phyloP scores from a whole-genome alignment of 2,329 filamentous ascomycete species.

The Scedosporium boydii region DNA sequence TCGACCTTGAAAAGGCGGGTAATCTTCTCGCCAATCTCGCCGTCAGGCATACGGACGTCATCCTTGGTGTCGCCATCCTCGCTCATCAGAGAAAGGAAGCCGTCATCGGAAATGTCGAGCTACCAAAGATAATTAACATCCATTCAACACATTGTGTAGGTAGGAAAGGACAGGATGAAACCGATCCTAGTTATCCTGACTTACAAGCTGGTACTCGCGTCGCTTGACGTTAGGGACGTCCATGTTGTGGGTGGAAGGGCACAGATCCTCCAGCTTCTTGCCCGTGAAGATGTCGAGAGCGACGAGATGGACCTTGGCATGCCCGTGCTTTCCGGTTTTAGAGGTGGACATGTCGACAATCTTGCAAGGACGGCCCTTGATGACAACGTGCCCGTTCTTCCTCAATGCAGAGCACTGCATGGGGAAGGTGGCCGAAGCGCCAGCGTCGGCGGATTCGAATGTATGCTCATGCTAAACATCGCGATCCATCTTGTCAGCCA shows the following conservation, averaged over 20 bases:
- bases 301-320: constrained; percentile 99
- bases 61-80: constrained; percentile 83
- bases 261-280: constrained; percentile 99
- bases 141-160: background rate
- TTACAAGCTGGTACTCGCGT: constrained; percentile 88
- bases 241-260: constrained; percentile 96
- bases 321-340: constrained; percentile 99
- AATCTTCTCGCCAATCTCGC: constrained; percentile 83
- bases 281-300: constrained; percentile 98
- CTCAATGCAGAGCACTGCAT: constrained; percentile 99
- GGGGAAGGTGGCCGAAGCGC: constrained; percentile 86
- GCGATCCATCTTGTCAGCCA: background rate
- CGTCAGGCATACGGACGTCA: constrained; percentile 87
- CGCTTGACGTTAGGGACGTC: constrained; percentile 91
- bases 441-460: constrained; percentile 94
- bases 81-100: constrained; percentile 88
- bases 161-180: background rate
- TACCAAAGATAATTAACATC: constrained; percentile 26
- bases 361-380: constrained; percentile 99
- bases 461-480: constrained; percentile 49
- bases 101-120: constrained; percentile 91
- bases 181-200: constrained; percentile 24
- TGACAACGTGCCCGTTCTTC: constrained; percentile 98
- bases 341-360: constrained; percentile 99
- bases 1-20: constrained; percentile 67